Conservation (phyloP, 352 stramenopile genomes). For the Globisporangium lucens region DNA sequence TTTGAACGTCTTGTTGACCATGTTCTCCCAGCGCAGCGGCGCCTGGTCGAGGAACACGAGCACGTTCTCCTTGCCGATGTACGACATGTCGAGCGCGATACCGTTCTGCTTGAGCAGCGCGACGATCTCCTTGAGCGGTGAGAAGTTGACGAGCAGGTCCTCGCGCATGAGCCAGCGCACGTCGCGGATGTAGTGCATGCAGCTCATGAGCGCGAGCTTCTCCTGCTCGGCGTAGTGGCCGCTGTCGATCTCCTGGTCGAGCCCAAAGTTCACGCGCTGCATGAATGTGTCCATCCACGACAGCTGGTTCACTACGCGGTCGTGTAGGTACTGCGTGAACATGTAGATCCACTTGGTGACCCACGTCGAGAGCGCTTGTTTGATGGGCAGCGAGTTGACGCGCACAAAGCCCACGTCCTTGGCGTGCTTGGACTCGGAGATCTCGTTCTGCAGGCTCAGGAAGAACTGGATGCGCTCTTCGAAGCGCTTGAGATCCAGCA, state of each 20-base stretch:
- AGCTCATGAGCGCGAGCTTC: constrained; percentile 72
- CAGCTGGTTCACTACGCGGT: constrained; percentile 83
- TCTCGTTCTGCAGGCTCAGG: constrained; percentile 84
- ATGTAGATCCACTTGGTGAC: constrained; percentile 95
- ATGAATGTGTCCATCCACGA: constrained; percentile 89
- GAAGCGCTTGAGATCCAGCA: constrained; percentile 82
- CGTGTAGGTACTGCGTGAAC: constrained; percentile 92
- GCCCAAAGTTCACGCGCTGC: constrained; percentile 56
- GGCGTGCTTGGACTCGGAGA: constrained; percentile 82
- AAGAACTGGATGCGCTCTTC: constrained; percentile 91
- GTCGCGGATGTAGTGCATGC: constrained; percentile 89
- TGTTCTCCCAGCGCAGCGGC: constrained; percentile 88
- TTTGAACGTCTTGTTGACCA: constrained; percentile 92
- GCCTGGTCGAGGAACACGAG: constrained; percentile 86
- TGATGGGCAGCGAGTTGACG: constrained; percentile 93
- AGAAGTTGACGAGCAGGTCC: constrained; percentile 76
- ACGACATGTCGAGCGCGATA: constrained; percentile 88
- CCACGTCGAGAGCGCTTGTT: constrained; percentile 92
- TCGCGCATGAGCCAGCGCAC: constrained; percentile 81
- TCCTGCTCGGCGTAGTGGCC: constrained; percentile 36
- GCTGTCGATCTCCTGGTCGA: constrained; percentile 61
- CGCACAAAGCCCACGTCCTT: constrained; percentile 91
- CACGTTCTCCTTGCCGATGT: constrained; percentile 81
- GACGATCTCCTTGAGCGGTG: constrained; percentile 77
- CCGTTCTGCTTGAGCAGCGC: constrained; percentile 80